Evolutionary conservation across 352 stramenopile species (phyloP), one percentile per base, ranked within the genome.

Genomic region (Aphanomyces invadans): DNA sequence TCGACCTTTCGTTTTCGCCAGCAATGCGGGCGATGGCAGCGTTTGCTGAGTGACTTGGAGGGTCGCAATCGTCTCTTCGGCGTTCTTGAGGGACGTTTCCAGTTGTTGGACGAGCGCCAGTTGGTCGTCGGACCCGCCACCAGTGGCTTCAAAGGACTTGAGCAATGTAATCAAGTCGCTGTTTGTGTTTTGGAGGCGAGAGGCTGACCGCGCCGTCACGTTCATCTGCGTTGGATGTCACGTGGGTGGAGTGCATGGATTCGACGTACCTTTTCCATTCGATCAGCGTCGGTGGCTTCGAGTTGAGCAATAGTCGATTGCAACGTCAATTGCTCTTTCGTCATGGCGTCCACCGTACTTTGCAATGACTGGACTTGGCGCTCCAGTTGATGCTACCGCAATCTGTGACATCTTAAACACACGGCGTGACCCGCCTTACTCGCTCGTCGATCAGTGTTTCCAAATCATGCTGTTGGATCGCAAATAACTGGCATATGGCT

Each of bases 381-480:
- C 60, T 86, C 76, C 12, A 87, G 65, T 17, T 76, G 72, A 4
- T 66, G 71, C 19, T 77, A 67, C 2, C 9, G 32, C 10, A 23
- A 29, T 19, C 36, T 12, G 21, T 10, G 19, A 36, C 10, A 38
- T 1, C 21, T 32, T 31, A 26, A 5, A n/a, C n/a, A n/a, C n/a
- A n/a, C n/a, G n/a, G n/a, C n/a, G n/a, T n/a, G n/a, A n/a, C n/a
- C n/a, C n/a, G n/a, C n/a, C n/a, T 21, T 60, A 56, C 74, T 36
- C 86, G 84, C 64, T 85, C 75, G 45, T 86, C 76, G 31, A 76
- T 79, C 12, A 88, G 64, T 36, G 81, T 77, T 33, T 88, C 79
- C 21, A 83, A 83, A 5, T 78, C 78, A 55, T 83, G 80, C 51
- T 88, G 79, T 32, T 76, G 79, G 19, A 75, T 69, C 54, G 76